Evolutionary conservation across 306 rosid genomes (phyloP).

Genomic region (Sophora flavescens): DNA sequence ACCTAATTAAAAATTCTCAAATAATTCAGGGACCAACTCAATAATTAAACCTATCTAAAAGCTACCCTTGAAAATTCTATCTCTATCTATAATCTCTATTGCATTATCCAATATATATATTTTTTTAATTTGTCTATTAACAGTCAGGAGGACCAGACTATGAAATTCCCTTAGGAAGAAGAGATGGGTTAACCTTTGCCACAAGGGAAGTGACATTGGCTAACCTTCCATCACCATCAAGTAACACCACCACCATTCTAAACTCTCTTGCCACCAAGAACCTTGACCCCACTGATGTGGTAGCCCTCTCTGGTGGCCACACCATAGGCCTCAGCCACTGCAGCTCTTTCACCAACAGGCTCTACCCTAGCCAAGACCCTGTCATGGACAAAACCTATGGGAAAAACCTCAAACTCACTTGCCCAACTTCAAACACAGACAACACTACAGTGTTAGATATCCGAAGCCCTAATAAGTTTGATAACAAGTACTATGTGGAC

Average conservation of each 20-base stretch:
- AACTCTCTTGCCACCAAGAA: slow-evolving; percentile 53
- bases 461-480: slow-evolving; percentile 66
- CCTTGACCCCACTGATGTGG: slow-evolving; percentile 62
- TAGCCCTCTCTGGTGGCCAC: slow-evolving; percentile 83
- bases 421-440: slow-evolving; percentile 21
- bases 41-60: too few species aligned
- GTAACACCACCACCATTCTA: slow-evolving; percentile 53
- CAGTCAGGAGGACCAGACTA: slow-evolving; percentile 83
- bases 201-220: slow-evolving; percentile 33
- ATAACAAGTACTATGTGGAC: slow-evolving; percentile 72
- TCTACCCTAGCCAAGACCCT: slow-evolving; percentile 68
- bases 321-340: slow-evolving; percentile 74
- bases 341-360: slow-evolving; percentile 52
- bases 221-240: slow-evolving; percentile 60
- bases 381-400: slow-evolving; percentile 66
- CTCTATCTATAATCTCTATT: too few species aligned
- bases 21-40: too few species aligned
- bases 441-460: slow-evolving; percentile 58
- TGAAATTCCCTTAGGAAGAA: slow-evolving; percentile 66
- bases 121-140: neutral
- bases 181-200: slow-evolving; percentile 65
- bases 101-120: too few species aligned
- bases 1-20: too few species aligned
- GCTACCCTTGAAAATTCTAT: too few species aligned
- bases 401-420: slow-evolving; percentile 51